A percentile compares a stretch with the other conserved stretches of the same genome.
These are phyloP conservation scores for Ilyonectria destructans DNA, from an alignment of 2,329 filamentous ascomycete species.

Conservation along the genomic window DNA sequence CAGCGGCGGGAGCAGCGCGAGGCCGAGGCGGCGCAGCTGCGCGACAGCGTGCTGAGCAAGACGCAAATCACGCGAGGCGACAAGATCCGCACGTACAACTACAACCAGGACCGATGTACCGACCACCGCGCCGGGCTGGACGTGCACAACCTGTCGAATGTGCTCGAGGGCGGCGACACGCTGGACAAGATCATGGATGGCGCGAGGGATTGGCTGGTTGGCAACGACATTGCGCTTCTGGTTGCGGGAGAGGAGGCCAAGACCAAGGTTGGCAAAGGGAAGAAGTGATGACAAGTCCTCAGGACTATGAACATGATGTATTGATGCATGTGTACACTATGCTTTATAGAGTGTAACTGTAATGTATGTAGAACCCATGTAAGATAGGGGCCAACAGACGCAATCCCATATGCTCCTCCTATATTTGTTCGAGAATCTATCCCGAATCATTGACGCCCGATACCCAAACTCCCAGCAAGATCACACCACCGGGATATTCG, in stretches of 20 bases:
- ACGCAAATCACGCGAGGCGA: slow-evolving; percentile 91
- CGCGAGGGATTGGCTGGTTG: slow-evolving; percentile 82
- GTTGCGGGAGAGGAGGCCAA: slow-evolving; percentile 73
- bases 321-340: slow-evolving; percentile 23
- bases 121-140: slow-evolving; percentile 89
- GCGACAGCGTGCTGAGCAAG: slow-evolving; percentile 84
- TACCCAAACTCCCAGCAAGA: slow-evolving; percentile 42
- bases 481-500: slow-evolving; percentile 42
- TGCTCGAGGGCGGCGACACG: slow-evolving; percentile 81
- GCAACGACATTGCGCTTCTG: slow-evolving; percentile 81
- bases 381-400: slow-evolving; percentile 12
- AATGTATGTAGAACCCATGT: slow-evolving; percentile 14
- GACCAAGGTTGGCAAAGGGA: slow-evolving; percentile 37
- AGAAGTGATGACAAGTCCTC: slow-evolving; percentile 17
- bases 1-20: slow-evolving; percentile 86
- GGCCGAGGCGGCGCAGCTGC: slow-evolving; percentile 81
- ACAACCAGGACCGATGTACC: slow-evolving; percentile 82
- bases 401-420: slow-evolving; percentile 15
- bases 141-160: slow-evolving; percentile 83
- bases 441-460: slow-evolving; percentile 8
- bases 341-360: slow-evolving; percentile 12
- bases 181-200: slow-evolving; percentile 85
- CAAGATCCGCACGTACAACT: slow-evolving; percentile 95
- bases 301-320: slow-evolving; percentile 6
- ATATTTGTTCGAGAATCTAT: slow-evolving; percentile 19